phyloP scores from a whole-genome alignment of 129 eudicot species.

The Oenanthe sinensis region DNA sequence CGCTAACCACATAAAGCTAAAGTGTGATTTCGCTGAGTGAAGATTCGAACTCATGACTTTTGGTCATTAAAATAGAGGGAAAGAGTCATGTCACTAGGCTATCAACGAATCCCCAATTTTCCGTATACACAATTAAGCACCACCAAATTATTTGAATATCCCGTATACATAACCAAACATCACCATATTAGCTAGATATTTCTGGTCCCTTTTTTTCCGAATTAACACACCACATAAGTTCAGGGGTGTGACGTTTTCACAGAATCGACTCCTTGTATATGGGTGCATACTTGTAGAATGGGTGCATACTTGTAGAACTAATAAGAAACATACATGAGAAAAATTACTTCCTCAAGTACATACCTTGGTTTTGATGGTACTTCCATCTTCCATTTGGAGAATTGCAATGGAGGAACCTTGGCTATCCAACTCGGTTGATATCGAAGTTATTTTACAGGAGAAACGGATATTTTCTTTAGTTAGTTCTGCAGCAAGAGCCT shows the following conservation, averaged over 20 bases:
- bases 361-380: slow-evolving; percentile 15
- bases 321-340: background rate
- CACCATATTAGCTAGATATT: background rate
- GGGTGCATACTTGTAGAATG: background rate
- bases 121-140: background rate
- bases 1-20: too few species aligned
- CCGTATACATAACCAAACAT: background rate
- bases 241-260: background rate
- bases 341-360: background rate
- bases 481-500: slow-evolving; percentile 16
- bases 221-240: too few species aligned
- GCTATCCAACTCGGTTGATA: background rate
- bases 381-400: slow-evolving; percentile 10
- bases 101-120: background rate
- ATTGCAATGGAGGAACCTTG: background rate
- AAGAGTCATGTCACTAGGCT: background rate
- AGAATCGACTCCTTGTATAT: background rate
- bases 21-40: too few species aligned
- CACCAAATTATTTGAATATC: background rate
- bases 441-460: slow-evolving; percentile 9
- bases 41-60: background rate
- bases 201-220: background rate
- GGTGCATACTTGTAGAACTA: background rate
- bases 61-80: background rate
- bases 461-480: slow-evolving; percentile 2